Conservation (phyloP, 1,284 basidiomycete genomes). For the Fomes fomentarius region DNA sequence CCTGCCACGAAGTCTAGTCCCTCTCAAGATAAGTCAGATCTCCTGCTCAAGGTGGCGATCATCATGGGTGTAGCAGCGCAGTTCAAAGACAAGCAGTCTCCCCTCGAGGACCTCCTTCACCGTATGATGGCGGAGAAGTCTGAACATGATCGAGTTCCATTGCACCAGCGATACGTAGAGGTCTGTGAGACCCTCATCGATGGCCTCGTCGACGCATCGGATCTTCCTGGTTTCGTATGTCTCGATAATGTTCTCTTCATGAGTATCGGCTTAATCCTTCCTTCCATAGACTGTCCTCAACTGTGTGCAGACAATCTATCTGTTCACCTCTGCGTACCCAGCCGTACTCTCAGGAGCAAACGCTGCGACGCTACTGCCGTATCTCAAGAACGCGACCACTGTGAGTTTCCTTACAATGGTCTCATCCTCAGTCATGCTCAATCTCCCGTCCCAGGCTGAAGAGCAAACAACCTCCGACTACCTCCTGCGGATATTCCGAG, state of each 20-base stretch:
- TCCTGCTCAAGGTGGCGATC: slow-evolving; percentile 68
- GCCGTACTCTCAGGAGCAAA: slow-evolving; percentile 79
- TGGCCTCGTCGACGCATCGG: slow-evolving; percentile 83
- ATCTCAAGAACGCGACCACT: slow-evolving; percentile 79
- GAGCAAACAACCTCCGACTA: slow-evolving; percentile 85
- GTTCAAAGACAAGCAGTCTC: slow-evolving; percentile 82
- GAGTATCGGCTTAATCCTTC: slow-evolving; percentile 15
- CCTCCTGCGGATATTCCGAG: slow-evolving; percentile 85
- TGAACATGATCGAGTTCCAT: slow-evolving; percentile 47
- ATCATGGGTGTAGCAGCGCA: slow-evolving; percentile 86
- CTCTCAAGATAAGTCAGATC: slow-evolving; percentile 48
- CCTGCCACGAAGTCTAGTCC: slow-evolving; percentile 39
- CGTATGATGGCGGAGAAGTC: slow-evolving; percentile 73
- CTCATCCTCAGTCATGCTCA: not conserved
- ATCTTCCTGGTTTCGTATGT: slow-evolving; percentile 77
- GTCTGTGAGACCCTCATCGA: slow-evolving; percentile 87
- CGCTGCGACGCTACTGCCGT: slow-evolving; percentile 83
- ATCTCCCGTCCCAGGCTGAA: slow-evolving; percentile 58
- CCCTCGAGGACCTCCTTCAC: slow-evolving; percentile 84
- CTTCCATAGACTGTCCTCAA: slow-evolving; percentile 73
- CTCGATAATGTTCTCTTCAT: not conserved
- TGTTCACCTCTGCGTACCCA: slow-evolving; percentile 82
- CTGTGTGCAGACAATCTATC: slow-evolving; percentile 83
- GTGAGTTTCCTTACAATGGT: slow-evolving; percentile 39
- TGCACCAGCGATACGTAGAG: slow-evolving; percentile 70